These are phyloP conservation scores for Vitis hybrid DNA, from an alignment of 177 flowering plant genomes.

Conservation along the genomic window DNA sequence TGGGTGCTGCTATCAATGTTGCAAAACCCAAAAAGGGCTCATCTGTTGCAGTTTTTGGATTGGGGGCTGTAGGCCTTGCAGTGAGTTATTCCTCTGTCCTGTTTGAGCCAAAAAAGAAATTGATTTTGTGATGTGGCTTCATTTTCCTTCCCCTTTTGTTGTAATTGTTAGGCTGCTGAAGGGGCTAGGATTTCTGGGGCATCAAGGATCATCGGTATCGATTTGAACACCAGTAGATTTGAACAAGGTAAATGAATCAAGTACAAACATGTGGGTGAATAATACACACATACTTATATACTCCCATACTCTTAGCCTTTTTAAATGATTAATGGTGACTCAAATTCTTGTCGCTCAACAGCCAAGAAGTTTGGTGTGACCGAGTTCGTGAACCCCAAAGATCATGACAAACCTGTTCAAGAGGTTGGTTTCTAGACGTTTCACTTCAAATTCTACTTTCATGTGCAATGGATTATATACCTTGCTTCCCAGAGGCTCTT, in stretches of 20 bases:
- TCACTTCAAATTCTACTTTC: neutral
- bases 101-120: too few relatives aligned
- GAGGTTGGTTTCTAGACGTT: slow-evolving; percentile 34
- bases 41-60: slow-evolving; percentile 56
- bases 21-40: slow-evolving; percentile 57
- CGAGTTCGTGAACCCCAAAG: slow-evolving; percentile 63
- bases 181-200: slow-evolving; percentile 72
- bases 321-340: neutral
- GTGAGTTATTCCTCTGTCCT: slow-evolving; percentile 25
- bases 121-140: too few relatives aligned
- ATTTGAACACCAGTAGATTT: slow-evolving; percentile 38
- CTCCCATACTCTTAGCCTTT: neutral
- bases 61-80: slow-evolving; percentile 73
- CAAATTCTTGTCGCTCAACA: slow-evolving; percentile 15
- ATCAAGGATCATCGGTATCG: slow-evolving; percentile 71
- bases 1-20: slow-evolving; percentile 69
- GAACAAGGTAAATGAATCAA: slow-evolving; percentile 20
- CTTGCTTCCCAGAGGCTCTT: too few relatives aligned
- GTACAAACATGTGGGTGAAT: neutral
- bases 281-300: too few relatives aligned
- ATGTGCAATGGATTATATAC: neutral
- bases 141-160: neutral
- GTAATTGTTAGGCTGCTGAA: slow-evolving; percentile 60
- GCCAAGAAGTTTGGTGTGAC: slow-evolving; percentile 64
- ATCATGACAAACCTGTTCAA: slow-evolving; percentile 58